These are phyloP conservation scores for Penicillium sp. DNA, from an alignment of 2,329 filamentous ascomycete genomes.

Conservation along the genomic window DNA sequence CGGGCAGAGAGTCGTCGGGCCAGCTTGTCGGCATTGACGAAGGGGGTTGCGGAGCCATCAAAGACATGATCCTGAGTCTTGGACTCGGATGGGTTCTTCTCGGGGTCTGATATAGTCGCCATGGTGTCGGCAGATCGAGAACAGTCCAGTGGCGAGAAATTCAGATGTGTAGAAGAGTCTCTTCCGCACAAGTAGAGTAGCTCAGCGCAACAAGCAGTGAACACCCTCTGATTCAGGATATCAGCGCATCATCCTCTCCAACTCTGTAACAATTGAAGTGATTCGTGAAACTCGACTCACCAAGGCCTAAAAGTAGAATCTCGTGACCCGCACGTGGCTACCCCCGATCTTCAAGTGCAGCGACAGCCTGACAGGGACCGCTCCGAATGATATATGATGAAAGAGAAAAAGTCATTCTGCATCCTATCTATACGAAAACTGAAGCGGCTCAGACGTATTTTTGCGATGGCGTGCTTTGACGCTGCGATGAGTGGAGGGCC, in stretches of 20 bases:
- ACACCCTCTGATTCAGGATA: background rate
- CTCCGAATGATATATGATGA: background rate
- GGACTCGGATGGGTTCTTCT: constrained; percentile 24
- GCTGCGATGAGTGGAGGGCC: constrained; percentile 20
- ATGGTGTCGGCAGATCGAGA: constrained; percentile 10
- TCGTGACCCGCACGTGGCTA: constrained; percentile 24
- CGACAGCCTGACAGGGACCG: background rate
- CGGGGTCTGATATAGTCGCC: constrained; percentile 24
- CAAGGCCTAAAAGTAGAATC: constrained; percentile 16
- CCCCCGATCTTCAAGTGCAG: constrained; percentile 12
- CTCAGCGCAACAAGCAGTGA: background rate
- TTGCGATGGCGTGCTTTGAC: constrained; percentile 32
- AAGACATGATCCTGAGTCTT: constrained; percentile 18
- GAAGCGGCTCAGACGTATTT: background rate
- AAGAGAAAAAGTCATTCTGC: constrained; percentile 1
- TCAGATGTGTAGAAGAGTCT: too few relatives aligned
- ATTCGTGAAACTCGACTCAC: constrained; percentile 8
- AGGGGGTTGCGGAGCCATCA: constrained; percentile 15
- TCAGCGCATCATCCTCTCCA: background rate
- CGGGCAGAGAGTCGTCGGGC: constrained; percentile 59
- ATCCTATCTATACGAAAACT: background rate
- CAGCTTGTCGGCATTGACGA: constrained; percentile 50
- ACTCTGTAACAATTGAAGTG: background rate
- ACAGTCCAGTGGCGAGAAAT: background rate
- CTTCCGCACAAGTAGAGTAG: too few relatives aligned